Percentiles rank a stretch among this genome's conserved stretches.
Evolutionary conservation across 805 yeast species (phyloP).

Genomic region (Yamadazyma endophytica): DNA sequence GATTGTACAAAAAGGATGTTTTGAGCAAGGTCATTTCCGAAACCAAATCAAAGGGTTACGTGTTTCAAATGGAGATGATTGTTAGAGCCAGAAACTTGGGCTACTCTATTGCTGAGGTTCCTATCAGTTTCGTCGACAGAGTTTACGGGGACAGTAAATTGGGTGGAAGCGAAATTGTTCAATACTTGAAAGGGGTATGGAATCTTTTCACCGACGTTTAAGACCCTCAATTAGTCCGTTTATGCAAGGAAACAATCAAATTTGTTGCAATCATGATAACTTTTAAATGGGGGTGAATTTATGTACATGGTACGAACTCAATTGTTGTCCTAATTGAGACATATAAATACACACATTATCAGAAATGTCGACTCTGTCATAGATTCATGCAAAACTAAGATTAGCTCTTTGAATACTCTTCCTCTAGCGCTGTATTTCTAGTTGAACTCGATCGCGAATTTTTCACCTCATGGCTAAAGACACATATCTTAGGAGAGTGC

Average conservation of each 20-base stretch:
- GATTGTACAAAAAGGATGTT: slow-evolving; percentile 68
- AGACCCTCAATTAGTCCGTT: too few relatives aligned
- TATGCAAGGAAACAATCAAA: too few relatives aligned
- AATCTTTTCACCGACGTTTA: slow-evolving; percentile 58
- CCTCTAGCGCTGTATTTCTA: too few relatives aligned
- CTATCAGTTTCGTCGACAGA: slow-evolving; percentile 74
- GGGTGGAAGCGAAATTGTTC: slow-evolving; percentile 79
- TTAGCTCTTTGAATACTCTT: not conserved
- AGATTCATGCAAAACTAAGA: too few relatives aligned
- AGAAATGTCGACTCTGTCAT: too few relatives aligned
- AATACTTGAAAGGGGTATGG: slow-evolving; percentile 76
- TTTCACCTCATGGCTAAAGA: slow-evolving; percentile 30
- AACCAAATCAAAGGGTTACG: slow-evolving; percentile 74
- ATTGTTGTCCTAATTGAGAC: too few relatives aligned
- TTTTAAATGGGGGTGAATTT: too few relatives aligned
- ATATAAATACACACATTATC: too few relatives aligned
- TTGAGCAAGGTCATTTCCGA: slow-evolving; percentile 61
- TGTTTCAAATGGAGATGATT: slow-evolving; percentile 87
- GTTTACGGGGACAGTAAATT: slow-evolving; percentile 74
- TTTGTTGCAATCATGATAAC: too few relatives aligned
- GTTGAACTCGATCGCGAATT: not conserved
- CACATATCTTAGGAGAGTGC: slow-evolving; percentile 39
- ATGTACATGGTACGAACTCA: too few relatives aligned
- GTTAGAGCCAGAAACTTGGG: slow-evolving; percentile 75
- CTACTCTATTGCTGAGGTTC: slow-evolving; percentile 73